Conservation (phyloP, 2,329 filamentous ascomycete species). For the Pseudofabraea citricarpa region DNA sequence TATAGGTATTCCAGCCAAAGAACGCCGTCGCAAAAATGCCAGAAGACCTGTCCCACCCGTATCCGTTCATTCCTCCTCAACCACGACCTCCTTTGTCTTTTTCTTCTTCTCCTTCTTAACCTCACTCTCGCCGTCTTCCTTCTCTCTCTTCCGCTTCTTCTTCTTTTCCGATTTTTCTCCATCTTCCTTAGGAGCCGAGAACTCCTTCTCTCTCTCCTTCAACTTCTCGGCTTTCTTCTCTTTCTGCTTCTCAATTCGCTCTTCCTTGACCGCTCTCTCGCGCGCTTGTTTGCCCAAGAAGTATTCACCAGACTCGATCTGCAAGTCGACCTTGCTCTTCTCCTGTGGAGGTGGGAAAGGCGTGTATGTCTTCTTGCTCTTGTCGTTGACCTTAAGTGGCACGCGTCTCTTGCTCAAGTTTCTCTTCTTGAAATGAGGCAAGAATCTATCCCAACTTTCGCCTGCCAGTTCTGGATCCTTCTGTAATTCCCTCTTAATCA, state of each 20-base stretch:
- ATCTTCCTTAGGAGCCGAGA: constrained; percentile 78
- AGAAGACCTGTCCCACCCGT: neutral
- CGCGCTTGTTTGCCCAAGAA: constrained; percentile 92
- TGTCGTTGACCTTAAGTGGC: constrained; percentile 85
- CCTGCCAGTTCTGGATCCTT: constrained; percentile 82
- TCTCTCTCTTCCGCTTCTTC: constrained; percentile 33
- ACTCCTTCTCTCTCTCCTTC: constrained; percentile 79
- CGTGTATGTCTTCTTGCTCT: constrained; percentile 90
- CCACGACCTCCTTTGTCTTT: constrained; percentile 12
- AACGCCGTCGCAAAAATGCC: constrained; percentile 12
- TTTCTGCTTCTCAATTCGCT: constrained; percentile 78
- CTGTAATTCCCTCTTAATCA: constrained; percentile 88
- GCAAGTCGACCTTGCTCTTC: constrained; percentile 97
- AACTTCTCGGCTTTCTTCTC: constrained; percentile 84
- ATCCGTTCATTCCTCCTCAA: constrained; percentile 6
- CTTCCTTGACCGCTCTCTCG: constrained; percentile 74
- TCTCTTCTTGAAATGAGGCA: constrained; percentile 95
- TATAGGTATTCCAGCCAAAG: neutral
- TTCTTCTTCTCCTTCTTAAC: constrained; percentile 20
- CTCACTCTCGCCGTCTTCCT: constrained; percentile 14
- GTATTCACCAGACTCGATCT: constrained; percentile 98
- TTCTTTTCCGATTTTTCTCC: constrained; percentile 49
- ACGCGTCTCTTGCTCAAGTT: constrained; percentile 78
- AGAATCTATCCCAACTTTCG: constrained; percentile 93
- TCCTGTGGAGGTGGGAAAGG: constrained; percentile 95